These are phyloP conservation scores for Rauvolfia tetraphylla DNA, from an alignment of 257 asterid genomes.

Conservation along the genomic window DNA sequence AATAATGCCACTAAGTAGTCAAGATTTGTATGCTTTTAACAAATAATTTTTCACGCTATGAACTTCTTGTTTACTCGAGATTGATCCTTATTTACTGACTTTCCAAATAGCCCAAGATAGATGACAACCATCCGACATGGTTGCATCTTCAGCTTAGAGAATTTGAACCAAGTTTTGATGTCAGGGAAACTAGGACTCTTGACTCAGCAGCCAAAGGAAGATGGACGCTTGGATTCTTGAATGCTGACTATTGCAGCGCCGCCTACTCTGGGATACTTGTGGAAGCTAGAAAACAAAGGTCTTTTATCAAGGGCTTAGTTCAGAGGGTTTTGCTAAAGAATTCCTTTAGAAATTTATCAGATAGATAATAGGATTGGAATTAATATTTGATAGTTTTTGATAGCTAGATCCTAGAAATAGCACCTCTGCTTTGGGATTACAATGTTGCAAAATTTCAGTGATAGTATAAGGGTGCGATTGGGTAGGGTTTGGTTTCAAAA, in stretches of 20 bases:
- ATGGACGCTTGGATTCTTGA: conserved; percentile 23
- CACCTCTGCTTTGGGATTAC: neutral
- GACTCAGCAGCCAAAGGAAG: conserved; percentile 10
- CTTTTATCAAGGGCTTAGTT: conserved; percentile 13
- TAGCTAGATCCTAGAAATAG: neutral
- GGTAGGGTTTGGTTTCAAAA: too few species aligned
- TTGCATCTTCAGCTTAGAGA: conserved; percentile 23
- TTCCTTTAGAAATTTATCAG: neutral
- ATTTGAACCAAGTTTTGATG: conserved; percentile 11
- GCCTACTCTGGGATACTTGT: conserved; percentile 15
- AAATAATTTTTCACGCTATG: neutral
- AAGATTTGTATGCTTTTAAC: neutral
- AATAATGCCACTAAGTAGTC: neutral
- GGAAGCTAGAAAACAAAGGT: conserved; percentile 18
- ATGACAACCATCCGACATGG: conserved; percentile 24
- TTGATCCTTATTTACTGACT: neutral
- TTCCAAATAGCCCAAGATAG: conserved; percentile 19
- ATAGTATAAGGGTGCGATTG: too few species aligned
- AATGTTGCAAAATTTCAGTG: neutral
- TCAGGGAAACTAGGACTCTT: neutral
- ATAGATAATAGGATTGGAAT: neutral
- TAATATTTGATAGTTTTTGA: neutral
- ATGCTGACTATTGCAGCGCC: conserved; percentile 7
- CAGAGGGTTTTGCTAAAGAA: conserved; percentile 5
- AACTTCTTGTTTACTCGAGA: neutral